phyloP scores from a whole-genome alignment of 495 filamentous ascomycete species.

The Cercophora samala region DNA sequence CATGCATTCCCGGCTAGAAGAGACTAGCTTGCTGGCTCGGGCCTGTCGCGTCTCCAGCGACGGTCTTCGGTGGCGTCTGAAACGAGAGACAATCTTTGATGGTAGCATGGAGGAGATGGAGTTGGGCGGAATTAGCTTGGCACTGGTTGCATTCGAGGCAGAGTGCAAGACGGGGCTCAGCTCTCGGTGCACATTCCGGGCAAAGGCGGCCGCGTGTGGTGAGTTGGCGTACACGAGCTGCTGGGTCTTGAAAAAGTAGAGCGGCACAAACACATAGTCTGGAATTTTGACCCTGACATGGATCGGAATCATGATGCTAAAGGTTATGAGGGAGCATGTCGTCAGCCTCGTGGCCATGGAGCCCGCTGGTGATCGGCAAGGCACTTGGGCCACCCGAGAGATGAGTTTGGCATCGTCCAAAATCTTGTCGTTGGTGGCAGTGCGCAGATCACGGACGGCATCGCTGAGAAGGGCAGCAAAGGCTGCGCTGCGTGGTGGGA shows the following conservation, averaged over 20 bases:
- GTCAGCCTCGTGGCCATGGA: conserved; percentile 18
- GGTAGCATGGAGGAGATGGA: not conserved
- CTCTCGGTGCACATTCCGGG: conserved; percentile 45
- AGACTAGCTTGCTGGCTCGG: conserved; percentile 6
- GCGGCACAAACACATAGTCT: conserved; percentile 42
- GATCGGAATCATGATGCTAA: conserved; percentile 46
- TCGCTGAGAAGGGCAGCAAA: conserved; percentile 40
- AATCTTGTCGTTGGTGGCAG: conserved; percentile 38
- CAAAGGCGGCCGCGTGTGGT: conserved; percentile 43
- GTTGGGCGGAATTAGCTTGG: conserved; percentile 21
- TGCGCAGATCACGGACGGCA: conserved; percentile 38
- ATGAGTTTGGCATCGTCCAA: conserved; percentile 45
- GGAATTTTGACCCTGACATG: conserved; percentile 34
- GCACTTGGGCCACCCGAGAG: conserved; percentile 38
- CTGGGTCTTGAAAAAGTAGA: conserved; percentile 50
- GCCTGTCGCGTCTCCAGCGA: not conserved
- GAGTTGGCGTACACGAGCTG: conserved; percentile 46
- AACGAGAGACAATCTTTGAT: not conserved
- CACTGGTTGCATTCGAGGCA: conserved; percentile 14
- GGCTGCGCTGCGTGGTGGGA: conserved; percentile 16
- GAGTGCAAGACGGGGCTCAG: conserved; percentile 42
- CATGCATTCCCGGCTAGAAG: conserved; percentile 22
- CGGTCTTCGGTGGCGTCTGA: not conserved
- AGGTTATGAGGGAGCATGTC: conserved; percentile 41
- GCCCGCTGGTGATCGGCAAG: conserved; percentile 33